Evolutionary conservation across 2,329 filamentous ascomycete genomes (phyloP), one percentile per base, ranked within the genome.

Genomic region (Monosporascus cannonballus): DNA sequence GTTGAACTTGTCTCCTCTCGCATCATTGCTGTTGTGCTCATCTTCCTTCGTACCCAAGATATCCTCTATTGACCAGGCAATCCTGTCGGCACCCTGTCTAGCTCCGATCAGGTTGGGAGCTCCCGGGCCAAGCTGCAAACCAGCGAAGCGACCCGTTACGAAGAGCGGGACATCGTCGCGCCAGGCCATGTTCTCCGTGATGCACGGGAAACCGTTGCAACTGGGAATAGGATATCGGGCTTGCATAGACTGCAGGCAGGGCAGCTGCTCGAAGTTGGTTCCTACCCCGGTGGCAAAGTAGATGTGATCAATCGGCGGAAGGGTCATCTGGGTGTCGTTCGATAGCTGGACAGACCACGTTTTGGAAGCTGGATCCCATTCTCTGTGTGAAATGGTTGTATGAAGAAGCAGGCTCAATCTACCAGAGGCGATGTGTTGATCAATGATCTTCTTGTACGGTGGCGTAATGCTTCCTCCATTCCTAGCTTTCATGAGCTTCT

Each of bases 101-200:
- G 87, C 87, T 0, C 89, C 89, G 27, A 87, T 87, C 3, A 92
- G 72, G 65, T 92, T 92, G 0, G 81, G 82, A 1, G 86, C 86
- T 0, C 84, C 86, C 11, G 89, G 88, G 0, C 89, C 88, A 0
- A 93, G 70, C 52, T 83, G 77, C 59, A 93, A 66, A 1, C 78
- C 81, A 0, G 85, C 88, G 37, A 92, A 70, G 50, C 83, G 76
- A 2, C 87, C 89, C 0, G 85, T 84, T 53, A 89, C 69, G 62
- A 90, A 92, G 1, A 91, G 68, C 1, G 89, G 89, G 1, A 93
- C 79, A n/a, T 82, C 81, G 0, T 84, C 75, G 38, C 76, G 76
- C 89, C 88, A 93, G 77, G 85, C 86, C 55, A 93, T 72, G 61
- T 93, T 87, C 42, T 92, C 81, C 2, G 80, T 92, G 49, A 93